These are phyloP conservation scores for Bryoerythrophyllum caledonicum DNA, from an alignment of 225 moss, liverwort and hornwort species.

Conservation along the genomic window DNA sequence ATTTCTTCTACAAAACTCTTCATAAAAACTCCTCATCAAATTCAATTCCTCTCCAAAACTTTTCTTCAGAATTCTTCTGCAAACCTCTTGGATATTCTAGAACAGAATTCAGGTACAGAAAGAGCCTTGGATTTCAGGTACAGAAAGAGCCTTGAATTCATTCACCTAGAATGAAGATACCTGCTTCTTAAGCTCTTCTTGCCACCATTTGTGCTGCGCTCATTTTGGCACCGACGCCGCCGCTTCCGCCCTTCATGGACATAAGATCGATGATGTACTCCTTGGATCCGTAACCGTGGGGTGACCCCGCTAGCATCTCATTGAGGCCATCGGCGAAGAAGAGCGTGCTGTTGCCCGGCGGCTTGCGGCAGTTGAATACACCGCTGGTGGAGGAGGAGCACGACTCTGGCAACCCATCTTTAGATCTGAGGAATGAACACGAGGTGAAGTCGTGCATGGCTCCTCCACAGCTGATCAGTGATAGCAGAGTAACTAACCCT, in stretches of 20 bases:
- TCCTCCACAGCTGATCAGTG: constrained; percentile 29
- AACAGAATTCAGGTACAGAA: too few relatives aligned
- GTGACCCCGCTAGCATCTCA: constrained; percentile 37
- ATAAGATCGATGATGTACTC: constrained; percentile 33
- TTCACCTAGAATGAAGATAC: constrained; percentile 21
- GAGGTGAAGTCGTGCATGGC: constrained; percentile 54
- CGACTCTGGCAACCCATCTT: constrained; percentile 38
- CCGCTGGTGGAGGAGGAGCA: constrained; percentile 24
- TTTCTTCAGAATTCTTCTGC: too few relatives aligned
- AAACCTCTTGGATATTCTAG: too few relatives aligned
- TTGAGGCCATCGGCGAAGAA: constrained; percentile 37
- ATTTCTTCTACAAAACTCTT: too few relatives aligned
- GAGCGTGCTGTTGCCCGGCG: constrained; percentile 34
- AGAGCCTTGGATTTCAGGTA: too few relatives aligned
- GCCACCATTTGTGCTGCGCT: constrained; percentile 58
- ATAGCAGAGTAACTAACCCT: too few relatives aligned
- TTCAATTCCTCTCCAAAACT: too few relatives aligned
- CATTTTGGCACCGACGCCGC: constrained; percentile 41
- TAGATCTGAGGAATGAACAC: constrained; percentile 45
- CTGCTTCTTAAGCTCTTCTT: constrained; percentile 65
- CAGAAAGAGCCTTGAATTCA: background rate
- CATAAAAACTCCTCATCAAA: too few relatives aligned
- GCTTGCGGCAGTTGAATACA: constrained; percentile 31
- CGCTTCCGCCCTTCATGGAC: constrained; percentile 30
- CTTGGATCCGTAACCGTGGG: constrained; percentile 32